These are phyloP conservation scores for Colletotrichum godetiae DNA, from an alignment of 2,329 filamentous ascomycete species.

Conservation along the genomic window DNA sequence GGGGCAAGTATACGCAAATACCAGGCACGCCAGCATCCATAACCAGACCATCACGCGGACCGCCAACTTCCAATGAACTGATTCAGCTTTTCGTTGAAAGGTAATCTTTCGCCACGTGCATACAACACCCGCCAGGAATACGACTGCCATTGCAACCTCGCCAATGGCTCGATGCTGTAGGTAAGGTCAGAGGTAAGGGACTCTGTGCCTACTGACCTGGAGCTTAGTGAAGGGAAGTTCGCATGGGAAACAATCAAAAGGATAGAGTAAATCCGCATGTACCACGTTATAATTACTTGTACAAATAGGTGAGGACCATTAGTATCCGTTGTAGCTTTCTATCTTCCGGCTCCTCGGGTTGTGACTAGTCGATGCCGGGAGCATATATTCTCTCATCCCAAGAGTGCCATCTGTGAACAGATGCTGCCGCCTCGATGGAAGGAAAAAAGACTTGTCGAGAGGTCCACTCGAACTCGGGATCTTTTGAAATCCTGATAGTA, in stretches of 20 bases:
- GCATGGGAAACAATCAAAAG: conserved; percentile 7
- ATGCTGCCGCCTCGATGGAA: background rate
- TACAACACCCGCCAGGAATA: background rate
- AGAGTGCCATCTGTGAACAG: background rate
- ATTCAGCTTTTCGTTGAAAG: conserved; percentile 31
- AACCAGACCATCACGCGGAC: background rate
- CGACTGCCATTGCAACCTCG: background rate
- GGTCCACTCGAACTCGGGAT: background rate
- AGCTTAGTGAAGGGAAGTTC: conserved; percentile 34
- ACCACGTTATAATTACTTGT: conserved; percentile 33
- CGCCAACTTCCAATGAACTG: background rate
- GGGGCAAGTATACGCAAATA: background rate
- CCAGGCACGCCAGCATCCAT: conserved; percentile 2
- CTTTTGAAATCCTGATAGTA: background rate
- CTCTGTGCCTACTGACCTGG: conserved; percentile 51
- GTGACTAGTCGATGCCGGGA: background rate
- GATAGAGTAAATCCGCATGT: conserved; percentile 28
- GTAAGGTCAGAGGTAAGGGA: conserved; percentile 69
- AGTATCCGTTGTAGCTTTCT: conserved; percentile 10
- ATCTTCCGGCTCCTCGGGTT: background rate
- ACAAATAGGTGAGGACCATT: conserved; percentile 35
- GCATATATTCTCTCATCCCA: background rate
- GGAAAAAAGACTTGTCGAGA: background rate
- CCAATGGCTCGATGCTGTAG: conserved; percentile 47
- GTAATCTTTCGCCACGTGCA: conserved; percentile 22